These are phyloP conservation scores for Pseudogymnoascus sp. DNA, from an alignment of 2,329 filamentous ascomycete genomes.

Conservation along the genomic window DNA sequence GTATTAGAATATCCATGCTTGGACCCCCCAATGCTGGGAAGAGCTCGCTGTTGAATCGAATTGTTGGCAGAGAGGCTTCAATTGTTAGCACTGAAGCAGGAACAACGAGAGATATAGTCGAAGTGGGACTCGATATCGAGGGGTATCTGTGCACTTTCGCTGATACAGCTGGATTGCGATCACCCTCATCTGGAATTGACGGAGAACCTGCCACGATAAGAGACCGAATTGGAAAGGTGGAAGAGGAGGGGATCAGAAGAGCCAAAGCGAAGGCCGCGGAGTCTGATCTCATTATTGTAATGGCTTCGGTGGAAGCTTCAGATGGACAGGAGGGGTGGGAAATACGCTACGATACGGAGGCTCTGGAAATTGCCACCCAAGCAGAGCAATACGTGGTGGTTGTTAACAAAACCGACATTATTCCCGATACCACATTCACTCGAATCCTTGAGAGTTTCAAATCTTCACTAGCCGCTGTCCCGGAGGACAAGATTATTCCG, in stretches of 20 bases:
- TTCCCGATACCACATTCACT: constrained; percentile 31
- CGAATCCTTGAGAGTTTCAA: constrained; percentile 37
- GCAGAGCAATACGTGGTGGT: constrained; percentile 47
- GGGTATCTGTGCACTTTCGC: constrained; percentile 92
- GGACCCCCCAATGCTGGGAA: constrained; percentile 94
- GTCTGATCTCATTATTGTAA: constrained; percentile 76
- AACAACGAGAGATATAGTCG: constrained; percentile 88
- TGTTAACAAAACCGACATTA: constrained; percentile 56
- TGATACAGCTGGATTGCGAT: constrained; percentile 84
- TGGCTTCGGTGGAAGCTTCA: constrained; percentile 62
- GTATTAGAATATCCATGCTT: constrained; percentile 78
- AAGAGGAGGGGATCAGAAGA: constrained; percentile 82
- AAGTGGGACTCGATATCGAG: constrained; percentile 80
- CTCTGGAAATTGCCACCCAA: constrained; percentile 44
- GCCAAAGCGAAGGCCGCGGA: constrained; percentile 74
- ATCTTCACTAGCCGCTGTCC: constrained; percentile 30
- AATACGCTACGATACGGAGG: constrained; percentile 51
- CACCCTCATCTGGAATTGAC: constrained; percentile 27
- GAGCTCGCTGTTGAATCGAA: constrained; percentile 81
- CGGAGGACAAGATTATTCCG: constrained; percentile 22
- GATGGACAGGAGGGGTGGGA: constrained; percentile 29
- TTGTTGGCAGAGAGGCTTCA: constrained; percentile 87
- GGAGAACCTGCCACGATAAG: constrained; percentile 14
- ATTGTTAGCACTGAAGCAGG: constrained; percentile 92
- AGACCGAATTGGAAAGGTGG: constrained; percentile 61